phyloP scores from a whole-genome alignment of 495 filamentous ascomycete genomes.

The Sabuloglossum arenarium region DNA sequence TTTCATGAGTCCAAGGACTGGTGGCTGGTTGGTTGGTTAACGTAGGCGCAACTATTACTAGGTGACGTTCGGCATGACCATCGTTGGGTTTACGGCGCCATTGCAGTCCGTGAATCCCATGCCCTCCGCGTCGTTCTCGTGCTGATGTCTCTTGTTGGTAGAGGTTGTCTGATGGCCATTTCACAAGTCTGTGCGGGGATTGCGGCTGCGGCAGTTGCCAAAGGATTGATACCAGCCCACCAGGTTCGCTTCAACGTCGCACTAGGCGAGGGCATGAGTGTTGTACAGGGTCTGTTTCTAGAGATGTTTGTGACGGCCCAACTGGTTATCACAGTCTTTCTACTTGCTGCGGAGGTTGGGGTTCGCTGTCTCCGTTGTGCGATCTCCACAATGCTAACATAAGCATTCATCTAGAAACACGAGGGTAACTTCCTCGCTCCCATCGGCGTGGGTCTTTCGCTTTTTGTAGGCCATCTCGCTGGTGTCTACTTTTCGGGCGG shows the following conservation, averaged over 20 bases:
- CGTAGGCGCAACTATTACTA: slow-evolving; percentile 1
- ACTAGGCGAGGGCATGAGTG: slow-evolving; percentile 20
- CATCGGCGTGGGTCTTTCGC: slow-evolving; percentile 29
- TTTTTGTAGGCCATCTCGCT: slow-evolving; percentile 29
- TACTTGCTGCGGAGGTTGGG: slow-evolving; percentile 25
- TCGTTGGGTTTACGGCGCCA: slow-evolving; percentile 31
- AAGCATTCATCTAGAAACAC: slow-evolving; percentile 26
- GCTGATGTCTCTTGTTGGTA: neutral
- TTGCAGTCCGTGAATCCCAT: slow-evolving; percentile 9
- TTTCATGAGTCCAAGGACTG: neutral
- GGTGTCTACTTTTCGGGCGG: slow-evolving; percentile 55
- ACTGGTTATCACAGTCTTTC: slow-evolving; percentile 34
- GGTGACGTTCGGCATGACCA: slow-evolving; percentile 33
- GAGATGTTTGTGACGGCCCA: slow-evolving; percentile 31
- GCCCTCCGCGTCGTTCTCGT: neutral
- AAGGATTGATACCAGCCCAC: slow-evolving; percentile 27
- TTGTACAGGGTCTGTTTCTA: slow-evolving; percentile 31
- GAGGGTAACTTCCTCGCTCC: slow-evolving; percentile 29
- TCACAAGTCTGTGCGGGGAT: slow-evolving; percentile 39
- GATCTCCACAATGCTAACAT: neutral
- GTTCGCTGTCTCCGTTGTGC: neutral
- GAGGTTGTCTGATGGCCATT: slow-evolving; percentile 28
- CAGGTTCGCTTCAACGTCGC: slow-evolving; percentile 19
- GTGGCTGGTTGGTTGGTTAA: neutral
- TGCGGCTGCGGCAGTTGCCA: slow-evolving; percentile 29